A percentile compares a stretch with the other conserved stretches of the same genome.
phyloP scores from a whole-genome alignment of 2,329 filamentous ascomycete species.

The Hypoxylon sp. region DNA sequence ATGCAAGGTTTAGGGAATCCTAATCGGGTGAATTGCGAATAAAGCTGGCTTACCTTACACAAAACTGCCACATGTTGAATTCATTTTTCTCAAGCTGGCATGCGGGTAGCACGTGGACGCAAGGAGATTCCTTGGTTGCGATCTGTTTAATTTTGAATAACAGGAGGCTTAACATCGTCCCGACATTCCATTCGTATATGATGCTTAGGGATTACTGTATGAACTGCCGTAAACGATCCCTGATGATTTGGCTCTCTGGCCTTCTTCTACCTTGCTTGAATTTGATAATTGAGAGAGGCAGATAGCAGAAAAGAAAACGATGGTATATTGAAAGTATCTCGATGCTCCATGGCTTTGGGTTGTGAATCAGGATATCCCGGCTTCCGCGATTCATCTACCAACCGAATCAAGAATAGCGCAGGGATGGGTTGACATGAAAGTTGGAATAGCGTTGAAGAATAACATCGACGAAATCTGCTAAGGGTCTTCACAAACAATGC shows the following conservation, averaged over 20 bases:
- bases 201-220: not conserved
- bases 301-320: not conserved
- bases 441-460: not conserved
- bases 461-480: not conserved
- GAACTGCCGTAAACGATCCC: not conserved
- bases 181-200: not conserved
- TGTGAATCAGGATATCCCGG: not conserved
- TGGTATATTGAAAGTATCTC: too few species aligned
- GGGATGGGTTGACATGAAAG: not conserved
- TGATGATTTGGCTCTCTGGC: constrained; percentile 2
- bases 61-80: constrained; percentile 8
- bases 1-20: not conserved
- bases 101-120: constrained; percentile 27
- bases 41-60: constrained; percentile 15
- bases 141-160: not conserved
- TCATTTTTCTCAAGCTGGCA: constrained; percentile 20
- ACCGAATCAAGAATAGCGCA: not conserved
- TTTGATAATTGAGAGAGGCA: not conserved
- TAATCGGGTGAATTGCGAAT: constrained; percentile 25
- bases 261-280: not conserved
- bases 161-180: not conserved
- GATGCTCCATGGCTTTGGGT: not conserved
- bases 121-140: constrained; percentile 17
- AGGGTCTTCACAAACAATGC: constrained; percentile 5
- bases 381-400: not conserved